A percentile compares a stretch with the other conserved stretches of the same genome.
Conservation (phyloP, 129 eudicot species). For the Ambrosia artemisiifolia region DNA sequence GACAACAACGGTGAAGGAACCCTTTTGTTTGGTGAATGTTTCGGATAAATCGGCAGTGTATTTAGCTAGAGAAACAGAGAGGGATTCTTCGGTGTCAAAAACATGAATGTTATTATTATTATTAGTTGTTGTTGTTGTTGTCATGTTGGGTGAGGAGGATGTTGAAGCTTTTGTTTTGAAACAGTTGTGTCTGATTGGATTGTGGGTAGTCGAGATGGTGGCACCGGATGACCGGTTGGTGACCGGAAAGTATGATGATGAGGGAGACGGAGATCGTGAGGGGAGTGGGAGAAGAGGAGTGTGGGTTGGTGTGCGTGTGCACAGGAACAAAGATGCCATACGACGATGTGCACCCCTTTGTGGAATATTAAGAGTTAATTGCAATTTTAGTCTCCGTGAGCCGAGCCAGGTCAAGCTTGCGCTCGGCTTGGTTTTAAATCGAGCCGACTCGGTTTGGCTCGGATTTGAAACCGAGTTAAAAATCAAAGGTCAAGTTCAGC, state of each 20-base stretch:
- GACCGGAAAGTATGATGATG: too few relatives aligned
- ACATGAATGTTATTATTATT: neutral
- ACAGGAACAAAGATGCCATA: neutral
- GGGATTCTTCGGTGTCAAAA: neutral
- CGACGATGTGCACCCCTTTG: neutral
- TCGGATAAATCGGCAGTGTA: neutral
- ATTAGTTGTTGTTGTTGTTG: neutral
- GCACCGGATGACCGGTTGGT: too few relatives aligned
- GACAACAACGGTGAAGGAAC: conserved; percentile 1
- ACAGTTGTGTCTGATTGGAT: neutral
- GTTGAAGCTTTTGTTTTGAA: neutral
- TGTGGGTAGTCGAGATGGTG: neutral
- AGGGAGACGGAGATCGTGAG: too few relatives aligned
- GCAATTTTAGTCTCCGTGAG: too few relatives aligned
- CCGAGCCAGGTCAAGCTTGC: too few relatives aligned
- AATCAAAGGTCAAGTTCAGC: too few relatives aligned
- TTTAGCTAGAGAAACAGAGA: neutral
- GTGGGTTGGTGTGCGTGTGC: neutral
- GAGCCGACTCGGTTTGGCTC: too few relatives aligned
- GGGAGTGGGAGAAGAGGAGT: neutral
- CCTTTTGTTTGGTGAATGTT: neutral
- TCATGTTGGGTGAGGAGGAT: neutral
- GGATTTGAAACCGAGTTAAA: too few relatives aligned
- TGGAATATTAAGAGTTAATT: too few relatives aligned
- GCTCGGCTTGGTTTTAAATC: too few relatives aligned